These are phyloP conservation scores for Ophiocordyceps camponoti-saundersi DNA, from an alignment of 2,329 filamentous ascomycete genomes.

Conservation along the genomic window DNA sequence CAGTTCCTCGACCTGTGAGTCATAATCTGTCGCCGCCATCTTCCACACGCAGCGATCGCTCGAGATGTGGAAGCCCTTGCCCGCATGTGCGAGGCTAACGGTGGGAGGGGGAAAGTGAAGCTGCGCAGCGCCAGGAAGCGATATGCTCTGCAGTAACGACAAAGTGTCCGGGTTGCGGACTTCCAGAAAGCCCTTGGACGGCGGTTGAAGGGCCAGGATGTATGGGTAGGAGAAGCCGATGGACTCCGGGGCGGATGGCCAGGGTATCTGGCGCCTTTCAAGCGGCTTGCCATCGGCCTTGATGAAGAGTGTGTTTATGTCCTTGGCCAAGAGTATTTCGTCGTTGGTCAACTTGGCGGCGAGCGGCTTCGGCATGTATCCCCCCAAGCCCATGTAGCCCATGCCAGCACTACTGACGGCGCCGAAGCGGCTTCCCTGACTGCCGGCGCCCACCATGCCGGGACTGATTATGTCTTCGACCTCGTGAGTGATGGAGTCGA, in stretches of 20 bases:
- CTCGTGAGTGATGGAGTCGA: constrained; percentile 62
- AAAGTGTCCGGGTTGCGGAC: constrained; percentile 85
- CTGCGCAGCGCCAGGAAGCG: constrained; percentile 64
- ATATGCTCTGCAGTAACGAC: constrained; percentile 72
- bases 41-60: constrained; percentile 90
- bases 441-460: constrained; percentile 46
- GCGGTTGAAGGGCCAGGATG: constrained; percentile 69
- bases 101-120: constrained; percentile 87
- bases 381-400: constrained; percentile 91
- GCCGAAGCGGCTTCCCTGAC: constrained; percentile 59
- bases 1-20: constrained; percentile 72
- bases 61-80: constrained; percentile 85
- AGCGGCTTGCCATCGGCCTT: constrained; percentile 66
- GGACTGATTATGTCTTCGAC: constrained; percentile 67
- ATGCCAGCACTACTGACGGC: constrained; percentile 73
- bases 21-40: constrained; percentile 86
- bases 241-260: constrained; percentile 72
- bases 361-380: constrained; percentile 80
- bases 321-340: constrained; percentile 86
- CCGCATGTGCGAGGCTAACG: constrained; percentile 85
- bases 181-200: constrained; percentile 71
- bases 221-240: constrained; percentile 97
- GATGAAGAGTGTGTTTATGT: constrained; percentile 89
- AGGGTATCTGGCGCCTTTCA: constrained; percentile 79
- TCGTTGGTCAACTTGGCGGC: constrained; percentile 68